A percentile compares a stretch with the other conserved stretches of the same genome.
Conservation (phyloP, 441 rosid species). For the Croton setiger region DNA sequence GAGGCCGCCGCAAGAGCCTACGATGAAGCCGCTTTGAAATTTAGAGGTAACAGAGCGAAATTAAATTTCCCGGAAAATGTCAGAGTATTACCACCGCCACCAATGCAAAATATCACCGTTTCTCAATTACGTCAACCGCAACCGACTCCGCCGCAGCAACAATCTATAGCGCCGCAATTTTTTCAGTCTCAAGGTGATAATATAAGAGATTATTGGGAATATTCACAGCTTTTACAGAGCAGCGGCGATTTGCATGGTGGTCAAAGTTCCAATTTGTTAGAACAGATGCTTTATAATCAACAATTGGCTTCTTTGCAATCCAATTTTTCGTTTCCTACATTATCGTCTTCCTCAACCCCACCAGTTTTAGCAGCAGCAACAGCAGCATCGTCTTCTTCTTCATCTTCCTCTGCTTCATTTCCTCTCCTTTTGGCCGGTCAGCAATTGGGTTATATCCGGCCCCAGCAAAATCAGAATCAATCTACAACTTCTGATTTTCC, state of each 20-base stretch:
- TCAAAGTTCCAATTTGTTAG: conserved; percentile 22
- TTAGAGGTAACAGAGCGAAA: conserved; percentile 77
- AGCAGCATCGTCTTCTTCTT: neutral
- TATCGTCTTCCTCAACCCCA: conserved; percentile 12
- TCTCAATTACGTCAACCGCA: conserved; percentile 21
- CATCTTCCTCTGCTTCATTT: conserved; percentile 29
- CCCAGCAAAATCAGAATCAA: conserved; percentile 29
- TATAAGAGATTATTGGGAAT: conserved; percentile 39
- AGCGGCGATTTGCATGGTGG: conserved; percentile 19
- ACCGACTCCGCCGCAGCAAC: neutral
- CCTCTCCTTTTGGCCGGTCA: conserved; percentile 39
- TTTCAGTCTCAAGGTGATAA: conserved; percentile 21
- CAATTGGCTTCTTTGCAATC: conserved; percentile 16
- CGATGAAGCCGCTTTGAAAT: conserved; percentile 75
- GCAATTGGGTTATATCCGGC: conserved; percentile 34
- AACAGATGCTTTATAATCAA: conserved; percentile 33
- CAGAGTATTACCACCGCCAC: conserved; percentile 32
- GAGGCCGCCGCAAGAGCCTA: conserved; percentile 88
- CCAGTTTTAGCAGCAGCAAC: conserved; percentile 12
- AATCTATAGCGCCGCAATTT: neutral
- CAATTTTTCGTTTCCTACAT: conserved; percentile 9
- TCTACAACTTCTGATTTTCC: conserved; percentile 30
- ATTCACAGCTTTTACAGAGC: conserved; percentile 39
- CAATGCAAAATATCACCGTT: conserved; percentile 25
- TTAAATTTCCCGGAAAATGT: conserved; percentile 72